Percentiles rank a stretch among this genome's conserved stretches.
phyloP scores from a whole-genome alignment of 345 rosid genomes.

The thale cress (Arabidopsis thaliana) region TAIR10.1 NC_003070.9:25147501-25148000 shows the following conservation, averaged over 20 bases:
- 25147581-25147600: constrained; percentile 42
- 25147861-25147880: constrained; percentile 66
- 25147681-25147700: constrained; percentile 28
- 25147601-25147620: constrained; percentile 48
- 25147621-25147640: constrained; percentile 46
- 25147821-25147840: neutral
- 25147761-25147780: constrained; percentile 52
- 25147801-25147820: constrained; percentile 2
- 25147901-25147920: constrained; percentile 64
- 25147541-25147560: constrained; percentile 47
- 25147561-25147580: constrained; percentile 60
- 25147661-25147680: constrained; percentile 43
- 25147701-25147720: constrained; percentile 50
- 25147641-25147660: constrained; percentile 51
- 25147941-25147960: constrained; percentile 57
- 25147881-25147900: constrained; percentile 66
- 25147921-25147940: constrained; percentile 47
- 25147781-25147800: neutral
- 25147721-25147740: constrained; percentile 44
- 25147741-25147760: constrained; percentile 45
- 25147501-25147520: constrained; percentile 45
- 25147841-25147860: constrained; percentile 47
- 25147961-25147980: constrained; percentile 56
- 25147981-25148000: constrained; percentile 34
- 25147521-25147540: constrained; percentile 52